These are phyloP conservation scores for Lentinula raphanica DNA, from an alignment of 768 basidiomycete species.

Conservation along the genomic window DNA sequence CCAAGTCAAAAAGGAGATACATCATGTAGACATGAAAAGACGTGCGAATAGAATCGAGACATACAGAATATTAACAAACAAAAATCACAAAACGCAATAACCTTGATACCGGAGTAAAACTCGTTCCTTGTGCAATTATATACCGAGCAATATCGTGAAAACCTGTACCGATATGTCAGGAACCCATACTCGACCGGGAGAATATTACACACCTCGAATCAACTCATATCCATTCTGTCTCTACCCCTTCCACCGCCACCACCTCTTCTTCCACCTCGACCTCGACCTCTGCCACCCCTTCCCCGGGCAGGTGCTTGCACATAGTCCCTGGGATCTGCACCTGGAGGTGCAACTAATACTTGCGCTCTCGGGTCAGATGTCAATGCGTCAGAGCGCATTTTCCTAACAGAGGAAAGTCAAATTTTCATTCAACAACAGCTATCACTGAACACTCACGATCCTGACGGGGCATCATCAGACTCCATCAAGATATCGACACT, in stretches of 20 bases:
- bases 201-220: background rate
- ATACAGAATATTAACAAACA: too few relatives aligned
- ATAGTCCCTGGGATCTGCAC: slow-evolving; percentile 52
- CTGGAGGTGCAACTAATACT: slow-evolving; percentile 65
- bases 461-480: slow-evolving; percentile 30
- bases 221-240: slow-evolving; percentile 19
- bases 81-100: too few relatives aligned
- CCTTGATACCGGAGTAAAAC: too few relatives aligned
- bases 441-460: slow-evolving; percentile 45
- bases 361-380: slow-evolving; percentile 61
- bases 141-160: too few relatives aligned
- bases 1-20: too few relatives aligned
- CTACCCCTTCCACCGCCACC: slow-evolving; percentile 29
- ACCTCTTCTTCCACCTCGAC: slow-evolving; percentile 33
- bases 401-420: slow-evolving; percentile 38
- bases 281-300: slow-evolving; percentile 22
- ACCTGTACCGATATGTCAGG: too few relatives aligned
- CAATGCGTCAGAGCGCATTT: slow-evolving; percentile 81
- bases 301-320: slow-evolving; percentile 24
- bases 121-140: too few relatives aligned
- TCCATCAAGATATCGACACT: slow-evolving; percentile 62
- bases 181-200: too few relatives aligned
- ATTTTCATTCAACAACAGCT: background rate
- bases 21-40: too few relatives aligned
- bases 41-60: too few relatives aligned